Percentiles rank a stretch among this genome's conserved stretches.
Conservation (phyloP, 345 rosid genomes). For the Atalantia buxifolia region DNA sequence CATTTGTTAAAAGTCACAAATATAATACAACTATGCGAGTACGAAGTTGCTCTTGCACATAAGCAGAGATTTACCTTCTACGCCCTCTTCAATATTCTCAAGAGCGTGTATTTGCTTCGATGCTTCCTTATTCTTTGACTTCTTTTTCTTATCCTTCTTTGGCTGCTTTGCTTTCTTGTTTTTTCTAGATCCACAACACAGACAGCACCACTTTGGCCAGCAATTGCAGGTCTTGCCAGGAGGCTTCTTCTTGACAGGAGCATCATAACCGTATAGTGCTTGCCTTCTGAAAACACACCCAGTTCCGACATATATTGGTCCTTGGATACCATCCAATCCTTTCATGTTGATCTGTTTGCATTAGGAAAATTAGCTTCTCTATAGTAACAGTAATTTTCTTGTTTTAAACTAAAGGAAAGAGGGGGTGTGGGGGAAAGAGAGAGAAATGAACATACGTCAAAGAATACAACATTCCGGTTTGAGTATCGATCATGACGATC, state of each 20-base stretch:
- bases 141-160: constrained; percentile 59
- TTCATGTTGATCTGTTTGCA: constrained; percentile 89
- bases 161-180: constrained; percentile 61
- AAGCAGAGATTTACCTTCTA: constrained; percentile 42
- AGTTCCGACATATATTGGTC: constrained; percentile 95
- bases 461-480: constrained; percentile 89
- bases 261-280: constrained; percentile 91
- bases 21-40: background rate
- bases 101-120: constrained; percentile 91
- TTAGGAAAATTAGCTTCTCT: constrained; percentile 9
- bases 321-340: constrained; percentile 98
- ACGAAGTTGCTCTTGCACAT: background rate
- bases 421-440: background rate
- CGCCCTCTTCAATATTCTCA: constrained; percentile 76
- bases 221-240: constrained; percentile 94
- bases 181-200: constrained; percentile 71
- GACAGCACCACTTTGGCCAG: constrained; percentile 92
- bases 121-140: constrained; percentile 62
- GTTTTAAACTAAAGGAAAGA: background rate
- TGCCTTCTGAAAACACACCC: constrained; percentile 97
- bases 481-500: constrained; percentile 97
- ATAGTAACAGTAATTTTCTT: background rate
- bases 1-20: background rate
- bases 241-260: constrained; percentile 81
- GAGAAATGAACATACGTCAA: constrained; percentile 64